Evolutionary conservation across 2,329 filamentous ascomycete genomes (phyloP), one percentile per base, ranked within the genome.

Genomic region (Phaeosphaeriaceae sp.): DNA sequence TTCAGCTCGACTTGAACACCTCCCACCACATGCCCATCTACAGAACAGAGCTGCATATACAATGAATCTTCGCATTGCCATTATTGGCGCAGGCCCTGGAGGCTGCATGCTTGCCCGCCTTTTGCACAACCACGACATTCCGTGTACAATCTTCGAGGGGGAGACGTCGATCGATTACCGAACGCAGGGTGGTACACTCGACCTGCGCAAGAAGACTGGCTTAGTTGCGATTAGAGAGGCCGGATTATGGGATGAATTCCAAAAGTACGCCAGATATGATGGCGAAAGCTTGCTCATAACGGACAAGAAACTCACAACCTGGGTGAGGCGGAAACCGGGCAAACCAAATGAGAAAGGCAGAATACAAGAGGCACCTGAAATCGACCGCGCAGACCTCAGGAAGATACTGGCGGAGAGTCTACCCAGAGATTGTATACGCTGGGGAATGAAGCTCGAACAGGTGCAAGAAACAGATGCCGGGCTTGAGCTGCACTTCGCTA

Each of bases 41-140:
- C 15, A n/a, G n/a, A n/a, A n/a, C 15, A 22, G 21, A 24, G 22
- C 20, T 21, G 10, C 48, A 53, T 19, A n/a, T 3, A n/a, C 21
- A 19, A 25, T 27, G 40, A 25, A 3, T 6, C 70, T 68, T 19
- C 69, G 68, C 46, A 78, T 79, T 31, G 76, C 76, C 36, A 78
- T 79, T 40, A 66, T 79, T 44, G 77, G 77, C 24, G 75, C 68
- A 21, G 78, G 78, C 3, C 78, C 77, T n/a, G 75, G 75, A 6
- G 83, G 83, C 58, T 82, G 82, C 61, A 82, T 82, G 62, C 76
- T 86, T 2, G 85, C 84, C 13, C 81, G 83, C 13, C 78, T 88
- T 17, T 78, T 88, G 6, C 76, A 81, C 48, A 68, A 78, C 11
- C 73, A 79, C 3, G 73, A 77, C 47, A 76, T 84, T 54, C 68